phyloP scores from a whole-genome alignment of 768 basidiomycete species.

The Leccinum subgranulosum region DNA sequence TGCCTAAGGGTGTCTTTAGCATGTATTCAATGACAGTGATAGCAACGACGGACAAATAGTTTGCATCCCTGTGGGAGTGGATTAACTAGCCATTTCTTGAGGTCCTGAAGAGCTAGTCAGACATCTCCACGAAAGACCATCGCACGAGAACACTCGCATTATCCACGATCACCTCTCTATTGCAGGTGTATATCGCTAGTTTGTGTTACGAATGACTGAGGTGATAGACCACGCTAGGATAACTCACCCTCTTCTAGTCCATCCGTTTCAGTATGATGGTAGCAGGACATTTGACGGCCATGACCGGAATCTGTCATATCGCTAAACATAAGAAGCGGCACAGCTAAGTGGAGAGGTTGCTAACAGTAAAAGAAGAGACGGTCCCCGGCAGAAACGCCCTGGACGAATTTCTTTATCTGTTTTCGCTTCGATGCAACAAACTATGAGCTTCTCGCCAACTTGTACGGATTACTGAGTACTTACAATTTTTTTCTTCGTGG shows the following conservation, averaged over 20 bases:
- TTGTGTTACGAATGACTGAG: background rate
- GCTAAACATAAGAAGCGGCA: background rate
- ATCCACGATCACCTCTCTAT: slow-evolving; percentile 17
- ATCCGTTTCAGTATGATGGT: slow-evolving; percentile 46
- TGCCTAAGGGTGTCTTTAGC: slow-evolving; percentile 15
- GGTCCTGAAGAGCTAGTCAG: slow-evolving; percentile 12
- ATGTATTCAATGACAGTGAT: background rate
- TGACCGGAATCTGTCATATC: slow-evolving; percentile 48
- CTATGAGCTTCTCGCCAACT: background rate
- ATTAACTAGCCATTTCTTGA: slow-evolving; percentile 22
- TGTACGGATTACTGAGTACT: slow-evolving; percentile 8
- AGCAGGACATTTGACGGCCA: slow-evolving; percentile 41
- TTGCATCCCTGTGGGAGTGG: slow-evolving; percentile 27
- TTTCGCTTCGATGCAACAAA: slow-evolving; percentile 31
- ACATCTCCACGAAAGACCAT: slow-evolving; percentile 36
- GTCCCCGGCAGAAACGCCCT: slow-evolving; percentile 44
- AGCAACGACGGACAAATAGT: slow-evolving; percentile 23
- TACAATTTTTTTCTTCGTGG: slow-evolving; percentile 46
- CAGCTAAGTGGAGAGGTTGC: background rate
- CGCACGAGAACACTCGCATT: slow-evolving; percentile 17
- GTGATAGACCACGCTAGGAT: background rate
- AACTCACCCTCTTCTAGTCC: slow-evolving; percentile 49
- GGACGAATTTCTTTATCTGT: slow-evolving; percentile 43
- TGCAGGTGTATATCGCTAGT: slow-evolving; percentile 13
- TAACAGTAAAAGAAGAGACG: slow-evolving; percentile 58